Conservation (phyloP, 2,329 filamentous ascomycete genomes). For the Alternaria brassicae region DNA sequence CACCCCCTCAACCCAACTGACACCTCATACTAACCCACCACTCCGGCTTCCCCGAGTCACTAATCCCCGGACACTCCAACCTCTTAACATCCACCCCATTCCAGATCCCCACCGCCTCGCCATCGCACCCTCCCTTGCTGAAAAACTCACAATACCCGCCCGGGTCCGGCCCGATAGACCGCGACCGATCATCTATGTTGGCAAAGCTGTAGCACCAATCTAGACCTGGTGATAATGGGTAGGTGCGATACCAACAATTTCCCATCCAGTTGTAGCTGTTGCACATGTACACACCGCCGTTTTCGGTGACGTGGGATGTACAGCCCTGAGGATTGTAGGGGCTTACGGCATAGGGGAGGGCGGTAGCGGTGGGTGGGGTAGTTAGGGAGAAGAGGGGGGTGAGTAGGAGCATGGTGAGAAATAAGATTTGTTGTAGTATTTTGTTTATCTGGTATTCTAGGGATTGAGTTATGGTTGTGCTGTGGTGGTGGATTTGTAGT, state of each 20-base stretch:
- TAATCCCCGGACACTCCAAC: not conserved
- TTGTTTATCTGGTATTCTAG: no score
- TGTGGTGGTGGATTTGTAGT: not conserved
- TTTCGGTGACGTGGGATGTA: not conserved
- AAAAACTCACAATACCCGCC: not conserved
- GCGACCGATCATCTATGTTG: no score
- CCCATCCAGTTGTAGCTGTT: not conserved
- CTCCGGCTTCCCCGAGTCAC: not conserved
- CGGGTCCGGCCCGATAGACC: not conserved
- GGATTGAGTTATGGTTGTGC: not conserved
- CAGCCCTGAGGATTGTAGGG: not conserved
- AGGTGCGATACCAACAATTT: no score
- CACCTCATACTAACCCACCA: not conserved
- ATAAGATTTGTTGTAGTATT: no score
- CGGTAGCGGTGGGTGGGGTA: not conserved
- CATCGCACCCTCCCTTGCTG: not conserved
- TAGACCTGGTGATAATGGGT: no score
- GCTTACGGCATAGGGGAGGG: not conserved
- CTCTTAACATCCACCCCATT: not conserved
- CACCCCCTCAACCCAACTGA: not conserved
- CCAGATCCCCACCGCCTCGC: not conserved
- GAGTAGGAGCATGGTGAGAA: not conserved
- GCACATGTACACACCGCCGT: not conserved
- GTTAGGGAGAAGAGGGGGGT: not conserved
- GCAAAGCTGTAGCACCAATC: no score